Evolutionary conservation across 805 yeast species (phyloP), one percentile per base, ranked within the genome.

Genomic region (Candida maesae): DNA sequence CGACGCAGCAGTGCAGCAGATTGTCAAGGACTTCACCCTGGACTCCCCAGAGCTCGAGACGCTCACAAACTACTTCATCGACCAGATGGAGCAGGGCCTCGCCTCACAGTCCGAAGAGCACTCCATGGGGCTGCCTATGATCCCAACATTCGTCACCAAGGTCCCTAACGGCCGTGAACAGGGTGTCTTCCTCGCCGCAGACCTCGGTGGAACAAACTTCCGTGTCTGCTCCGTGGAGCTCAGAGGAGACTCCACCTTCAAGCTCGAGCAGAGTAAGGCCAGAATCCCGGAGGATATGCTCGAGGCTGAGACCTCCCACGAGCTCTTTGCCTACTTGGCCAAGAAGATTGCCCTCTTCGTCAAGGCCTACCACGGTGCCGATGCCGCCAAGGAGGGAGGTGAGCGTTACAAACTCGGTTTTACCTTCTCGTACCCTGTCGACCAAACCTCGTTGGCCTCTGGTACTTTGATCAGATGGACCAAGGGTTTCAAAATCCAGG

Each of bases 391-490:
- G 11, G 54, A 56, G 15, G 42, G 37, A 33, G 50, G 53, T 30
- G 52, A 61, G 12, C 58, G 53, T 12, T 72, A 86, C 61, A 84
- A 83, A 56, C 63, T 91, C 67, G 98, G 98, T 1, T 89, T 93
- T 69, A 91, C 98, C 2, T 91, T 91, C 59, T 81, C 93, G 11
- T 91, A 90, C 73, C 99, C 99, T 3, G 88, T 89, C 23, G 75
- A 82, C 47, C 99, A 91, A 66, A 78, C 84, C 18, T 83, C 89
- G 3, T 67, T 93, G 51, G 76, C 79, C 58, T 68, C 79, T 7
- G 98, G 99, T 47, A 77, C 76, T 9, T 73, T 93, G 49, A 75
- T 91, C 37, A 81, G 98, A 63, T 91, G 99, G 99, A 89, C 98
- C 15, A 91, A 91, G 65, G 98, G 98, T 26, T 91, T 85, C 64